phyloP scores from a whole-genome alignment of 768 basidiomycete genomes.

The Boletus coccyginus region DNA sequence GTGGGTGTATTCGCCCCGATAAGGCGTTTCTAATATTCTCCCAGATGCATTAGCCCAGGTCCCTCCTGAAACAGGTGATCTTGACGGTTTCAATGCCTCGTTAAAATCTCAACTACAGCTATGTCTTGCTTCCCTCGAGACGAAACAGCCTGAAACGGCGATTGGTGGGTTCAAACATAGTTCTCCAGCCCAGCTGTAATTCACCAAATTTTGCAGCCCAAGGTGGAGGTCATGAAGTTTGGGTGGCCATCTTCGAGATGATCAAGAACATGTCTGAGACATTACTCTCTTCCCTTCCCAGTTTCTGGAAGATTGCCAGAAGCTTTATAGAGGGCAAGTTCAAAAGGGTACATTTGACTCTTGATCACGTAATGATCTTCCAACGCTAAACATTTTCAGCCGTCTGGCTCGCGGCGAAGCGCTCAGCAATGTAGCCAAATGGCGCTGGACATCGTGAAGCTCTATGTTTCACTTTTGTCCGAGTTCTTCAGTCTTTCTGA shows the following conservation, averaged over 20 bases:
- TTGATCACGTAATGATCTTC: not conserved
- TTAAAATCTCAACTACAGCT: constrained; percentile 57
- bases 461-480: constrained; percentile 81
- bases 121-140: constrained; percentile 58
- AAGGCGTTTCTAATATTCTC: constrained; percentile 1
- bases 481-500: constrained; percentile 85
- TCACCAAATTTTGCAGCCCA: constrained; percentile 45
- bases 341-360: constrained; percentile 59
- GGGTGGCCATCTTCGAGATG: constrained; percentile 76
- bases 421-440: constrained; percentile 82
- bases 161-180: constrained; percentile 45
- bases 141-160: constrained; percentile 57
- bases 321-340: constrained; percentile 93
- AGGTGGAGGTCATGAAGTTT: constrained; percentile 70
- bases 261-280: constrained; percentile 87
- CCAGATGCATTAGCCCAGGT: constrained; percentile 49
- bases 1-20: constrained; percentile 31
- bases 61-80: constrained; percentile 32
- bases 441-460: constrained; percentile 82
- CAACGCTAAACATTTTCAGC: constrained; percentile 18
- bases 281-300: constrained; percentile 80
- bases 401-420: constrained; percentile 63
- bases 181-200: not conserved
- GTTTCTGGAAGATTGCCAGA: constrained; percentile 91
- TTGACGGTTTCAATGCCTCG: constrained; percentile 40